A percentile compares a stretch with the other conserved stretches of the same genome.
Conservation (phyloP, 1,284 basidiomycete species). For the Puccinia novopanici region DNA sequence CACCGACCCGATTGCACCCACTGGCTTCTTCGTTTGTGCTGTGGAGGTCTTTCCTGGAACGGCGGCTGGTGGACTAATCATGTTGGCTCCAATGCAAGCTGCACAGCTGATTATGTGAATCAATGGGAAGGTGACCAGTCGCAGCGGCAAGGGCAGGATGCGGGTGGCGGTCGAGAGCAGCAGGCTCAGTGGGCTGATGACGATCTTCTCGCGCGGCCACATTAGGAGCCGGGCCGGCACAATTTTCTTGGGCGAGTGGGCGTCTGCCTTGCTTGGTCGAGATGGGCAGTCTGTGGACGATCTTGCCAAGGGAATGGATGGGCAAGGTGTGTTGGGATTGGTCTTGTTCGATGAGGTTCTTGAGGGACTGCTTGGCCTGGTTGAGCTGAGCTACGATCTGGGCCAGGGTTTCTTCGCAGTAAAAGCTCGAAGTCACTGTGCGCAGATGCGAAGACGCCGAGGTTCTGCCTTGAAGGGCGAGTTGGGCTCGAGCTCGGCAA, state of each 20-base stretch:
- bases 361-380: neutral
- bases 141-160: neutral
- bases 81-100: constrained; percentile 35
- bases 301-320: neutral
- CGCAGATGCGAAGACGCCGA: neutral
- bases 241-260: neutral
- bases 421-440: neutral
- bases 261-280: too few relatives aligned
- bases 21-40: neutral
- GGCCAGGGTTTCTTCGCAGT: neutral
- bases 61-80: neutral
- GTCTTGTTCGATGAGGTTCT: neutral
- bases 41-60: neutral
- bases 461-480: constrained; percentile 17
- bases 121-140: neutral
- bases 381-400: neutral
- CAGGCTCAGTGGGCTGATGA: neutral
- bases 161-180: neutral
- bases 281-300: neutral
- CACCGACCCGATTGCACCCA: too few relatives aligned
- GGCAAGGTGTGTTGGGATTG: neutral
- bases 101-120: constrained; percentile 41
- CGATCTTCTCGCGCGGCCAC: neutral
- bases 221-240: neutral
- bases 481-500: neutral